Percentiles rank a stretch among this genome's conserved stretches.
Conservation (phyloP, 2,329 filamentous ascomycete species). For the Venturia effusa region DNA sequence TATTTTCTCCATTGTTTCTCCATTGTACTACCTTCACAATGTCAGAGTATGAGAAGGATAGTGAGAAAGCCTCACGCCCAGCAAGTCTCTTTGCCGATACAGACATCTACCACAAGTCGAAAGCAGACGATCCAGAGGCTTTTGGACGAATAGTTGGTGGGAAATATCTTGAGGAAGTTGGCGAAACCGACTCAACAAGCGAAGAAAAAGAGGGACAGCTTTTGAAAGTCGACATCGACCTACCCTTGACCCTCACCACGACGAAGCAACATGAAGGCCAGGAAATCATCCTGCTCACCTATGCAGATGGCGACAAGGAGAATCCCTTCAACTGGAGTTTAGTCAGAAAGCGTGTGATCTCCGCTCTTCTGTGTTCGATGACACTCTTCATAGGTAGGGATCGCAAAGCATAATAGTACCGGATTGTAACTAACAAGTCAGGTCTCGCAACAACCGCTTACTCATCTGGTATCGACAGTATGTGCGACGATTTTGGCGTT, state of each 20-base stretch:
- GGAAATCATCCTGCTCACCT: conserved; percentile 36
- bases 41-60: background rate
- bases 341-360: conserved; percentile 35
- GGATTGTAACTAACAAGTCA: background rate
- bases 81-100: background rate
- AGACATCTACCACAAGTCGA: background rate
- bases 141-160: conserved; percentile 31
- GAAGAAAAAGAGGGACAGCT: conserved; percentile 26
- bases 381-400: conserved; percentile 41
- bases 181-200: conserved; percentile 22
- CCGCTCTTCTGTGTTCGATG: conserved; percentile 39
- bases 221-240: conserved; percentile 35
- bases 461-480: conserved; percentile 37
- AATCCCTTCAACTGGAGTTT: conserved; percentile 43
- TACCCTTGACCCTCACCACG: conserved; percentile 37
- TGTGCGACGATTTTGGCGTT: conserved; percentile 35
- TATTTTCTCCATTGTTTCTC: background rate
- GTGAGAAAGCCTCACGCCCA: background rate
- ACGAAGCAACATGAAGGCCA: conserved; percentile 30
- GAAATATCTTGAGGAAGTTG: conserved; percentile 23
- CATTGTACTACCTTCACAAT: background rate
- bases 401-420: background rate
- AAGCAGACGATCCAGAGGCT: background rate
- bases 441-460: conserved; percentile 39
- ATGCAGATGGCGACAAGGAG: conserved; percentile 35